phyloP scores from a whole-genome alignment of 192 early-diverging fungal genomes.

The Dispira parvispora region DNA sequence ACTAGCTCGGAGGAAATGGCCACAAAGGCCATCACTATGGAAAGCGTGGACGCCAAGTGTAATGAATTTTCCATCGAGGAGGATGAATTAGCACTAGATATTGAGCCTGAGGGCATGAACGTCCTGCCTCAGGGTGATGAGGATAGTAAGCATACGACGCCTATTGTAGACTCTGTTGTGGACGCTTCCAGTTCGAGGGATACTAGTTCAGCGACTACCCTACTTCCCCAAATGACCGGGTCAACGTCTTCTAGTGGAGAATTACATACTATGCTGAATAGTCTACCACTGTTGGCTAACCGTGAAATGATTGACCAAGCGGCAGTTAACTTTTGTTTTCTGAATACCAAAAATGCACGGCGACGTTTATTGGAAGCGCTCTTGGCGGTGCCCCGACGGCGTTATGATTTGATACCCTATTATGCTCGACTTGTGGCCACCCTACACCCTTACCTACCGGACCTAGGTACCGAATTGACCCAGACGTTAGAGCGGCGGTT shows the following conservation, averaged over 20 bases:
- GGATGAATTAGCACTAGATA: neutral
- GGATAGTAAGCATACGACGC: too few relatives aligned
- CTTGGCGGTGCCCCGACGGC: slow-evolving; percentile 56
- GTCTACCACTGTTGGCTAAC: slow-evolving; percentile 56
- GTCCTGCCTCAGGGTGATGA: too few relatives aligned
- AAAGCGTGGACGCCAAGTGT: neutral
- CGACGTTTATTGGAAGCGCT: slow-evolving; percentile 62
- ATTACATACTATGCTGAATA: too few relatives aligned
- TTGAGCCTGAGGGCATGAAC: neutral
- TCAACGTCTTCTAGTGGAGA: too few relatives aligned
- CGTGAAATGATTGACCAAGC: slow-evolving; percentile 74
- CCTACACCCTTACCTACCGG: slow-evolving; percentile 71
- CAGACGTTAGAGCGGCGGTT: slow-evolving; percentile 28
- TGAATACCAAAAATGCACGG: slow-evolving; percentile 66
- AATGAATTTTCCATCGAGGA: neutral
- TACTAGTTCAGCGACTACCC: too few relatives aligned
- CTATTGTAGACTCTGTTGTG: too few relatives aligned
- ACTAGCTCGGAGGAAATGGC: too few relatives aligned
- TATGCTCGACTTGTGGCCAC: slow-evolving; percentile 82
- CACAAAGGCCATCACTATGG: neutral
- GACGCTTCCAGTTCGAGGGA: too few relatives aligned
- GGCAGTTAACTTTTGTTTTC: slow-evolving; percentile 84
- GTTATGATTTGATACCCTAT: slow-evolving; percentile 76
- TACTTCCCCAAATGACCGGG: too few relatives aligned
- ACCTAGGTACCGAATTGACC: slow-evolving; percentile 57